Percentiles rank a stretch among this genome's conserved stretches.
Evolutionary conservation across 1,139 yeast species (phyloP).

Genomic region (Scheffersomyces quercinus): DNA sequence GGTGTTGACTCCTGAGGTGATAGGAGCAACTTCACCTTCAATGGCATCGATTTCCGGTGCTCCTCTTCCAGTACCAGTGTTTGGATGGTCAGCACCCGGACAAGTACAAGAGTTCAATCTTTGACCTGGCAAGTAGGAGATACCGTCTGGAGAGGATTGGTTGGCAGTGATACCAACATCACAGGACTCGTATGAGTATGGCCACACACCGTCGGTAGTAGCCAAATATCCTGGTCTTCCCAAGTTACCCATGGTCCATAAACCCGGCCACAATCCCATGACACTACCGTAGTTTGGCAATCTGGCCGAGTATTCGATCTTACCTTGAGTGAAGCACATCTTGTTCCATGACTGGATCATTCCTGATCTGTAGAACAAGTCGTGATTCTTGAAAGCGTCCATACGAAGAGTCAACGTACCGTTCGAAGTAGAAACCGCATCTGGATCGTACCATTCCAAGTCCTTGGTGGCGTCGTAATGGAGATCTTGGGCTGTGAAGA

Average conservation of each 20-base stretch:
- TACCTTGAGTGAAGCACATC: slow-evolving; percentile 77
- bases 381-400: slow-evolving; percentile 75
- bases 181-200: slow-evolving; percentile 77
- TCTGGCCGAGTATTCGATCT: slow-evolving; percentile 65
- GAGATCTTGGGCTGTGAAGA: slow-evolving; percentile 74
- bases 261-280: slow-evolving; percentile 86
- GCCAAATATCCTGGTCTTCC: slow-evolving; percentile 84
- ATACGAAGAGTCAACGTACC: slow-evolving; percentile 67
- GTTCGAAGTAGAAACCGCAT: slow-evolving; percentile 66
- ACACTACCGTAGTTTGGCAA: slow-evolving; percentile 71
- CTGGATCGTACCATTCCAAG: slow-evolving; percentile 89
- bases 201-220: slow-evolving; percentile 86
- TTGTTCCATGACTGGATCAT: slow-evolving; percentile 88
- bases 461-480: slow-evolving; percentile 81
- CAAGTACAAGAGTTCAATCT: slow-evolving; percentile 47
- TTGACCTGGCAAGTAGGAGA: slow-evolving; percentile 79
- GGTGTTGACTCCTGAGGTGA: slow-evolving; percentile 3
- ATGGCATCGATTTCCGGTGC: slow-evolving; percentile 34
- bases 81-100: slow-evolving; percentile 28
- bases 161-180: slow-evolving; percentile 92
- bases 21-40: slow-evolving; percentile 24
- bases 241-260: slow-evolving; percentile 85
- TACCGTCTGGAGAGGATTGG: slow-evolving; percentile 80
- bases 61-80: slow-evolving; percentile 28
- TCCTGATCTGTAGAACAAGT: slow-evolving; percentile 75